Base-by-base conservation (phyloP, 2,329 filamentous ascomycete species). In the Hortaea sp. region DNA sequence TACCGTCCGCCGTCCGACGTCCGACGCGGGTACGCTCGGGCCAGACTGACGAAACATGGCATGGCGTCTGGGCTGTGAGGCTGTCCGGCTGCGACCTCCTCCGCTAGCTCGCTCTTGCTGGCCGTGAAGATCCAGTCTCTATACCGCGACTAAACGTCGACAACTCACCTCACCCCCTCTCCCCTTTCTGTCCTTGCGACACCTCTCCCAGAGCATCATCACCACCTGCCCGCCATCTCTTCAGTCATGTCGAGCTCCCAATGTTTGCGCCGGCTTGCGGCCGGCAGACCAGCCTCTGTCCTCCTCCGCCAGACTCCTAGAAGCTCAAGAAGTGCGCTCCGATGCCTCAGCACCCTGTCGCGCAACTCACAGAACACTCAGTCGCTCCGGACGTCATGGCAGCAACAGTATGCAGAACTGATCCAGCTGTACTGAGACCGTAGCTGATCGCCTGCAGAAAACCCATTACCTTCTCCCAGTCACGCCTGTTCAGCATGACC, bases 181-280 rank as follows among this genome's bases (percentile, higher is more conserved):
- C n/a, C 7, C 4, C 32, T 35, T 4, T 9, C 32, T 35, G n/a
- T n/a, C 32, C 32, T 35, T n/a, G 9, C 32, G 7, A 4, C 32
- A 35, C 9, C 32, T 35, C n/a, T 9, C 32, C 32, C 32, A 35
- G 9, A 9, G 32, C 9, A 35, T 35, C 37, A 10, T 42, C 50
- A 53, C 55, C 54, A 53, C 51, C 55, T 51, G 41, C 40, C 44
- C 54, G 54, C 56, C 57, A 53, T 54, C 55, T 58, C 49, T 56
- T 45, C 35, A 44, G 49, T 42, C 58, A 65, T 66, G 63, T 62
- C 61, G 55, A 63, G 61, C 57, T 62, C 62, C 47, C 62, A 63
- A 58, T 65, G 62, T 51, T 55, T 66, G 43, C 61, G 62, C 58
- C 58, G 63, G 45, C 49, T 63, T 46, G 63, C 63, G 31, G 52